Conservation (phyloP, 192 early-diverging fungal species). For the Coemansia sp. region DNA sequence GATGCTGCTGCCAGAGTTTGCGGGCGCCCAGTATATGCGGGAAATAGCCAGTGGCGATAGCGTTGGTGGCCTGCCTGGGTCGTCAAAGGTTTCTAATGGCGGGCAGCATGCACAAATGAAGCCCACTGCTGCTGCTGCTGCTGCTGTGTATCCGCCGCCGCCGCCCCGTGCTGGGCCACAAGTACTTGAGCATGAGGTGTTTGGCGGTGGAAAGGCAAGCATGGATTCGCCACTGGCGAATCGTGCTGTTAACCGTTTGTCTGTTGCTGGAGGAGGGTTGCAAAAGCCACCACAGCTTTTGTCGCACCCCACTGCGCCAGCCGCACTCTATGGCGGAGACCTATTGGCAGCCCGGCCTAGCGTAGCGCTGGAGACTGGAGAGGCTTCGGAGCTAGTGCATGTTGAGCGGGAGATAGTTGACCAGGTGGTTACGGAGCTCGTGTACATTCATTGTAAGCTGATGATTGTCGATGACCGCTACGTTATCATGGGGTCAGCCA, state of each 20-base stretch:
- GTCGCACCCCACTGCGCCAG: slow-evolving; percentile 19
- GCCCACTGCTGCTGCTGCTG: neutral
- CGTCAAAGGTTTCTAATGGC: neutral
- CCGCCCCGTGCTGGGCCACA: slow-evolving; percentile 24
- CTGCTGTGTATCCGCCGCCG: slow-evolving; percentile 24
- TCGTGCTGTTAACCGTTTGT: neutral
- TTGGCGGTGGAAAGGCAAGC: slow-evolving; percentile 12
- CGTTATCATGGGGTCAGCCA: slow-evolving; percentile 83
- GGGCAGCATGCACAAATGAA: neutral
- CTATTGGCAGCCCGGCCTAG: neutral
- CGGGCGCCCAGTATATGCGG: slow-evolving; percentile 44
- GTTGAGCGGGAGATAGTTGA: slow-evolving; percentile 37
- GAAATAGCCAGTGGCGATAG: slow-evolving; percentile 12
- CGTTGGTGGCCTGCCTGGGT: neutral
- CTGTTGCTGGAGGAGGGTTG: neutral
- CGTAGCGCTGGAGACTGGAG: neutral
- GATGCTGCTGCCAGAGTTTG: slow-evolving; percentile 31
- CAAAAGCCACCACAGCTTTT: slow-evolving; percentile 6
- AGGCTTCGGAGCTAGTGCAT: slow-evolving; percentile 10
- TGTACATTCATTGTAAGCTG: slow-evolving; percentile 86
- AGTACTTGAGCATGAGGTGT: slow-evolving; percentile 44
- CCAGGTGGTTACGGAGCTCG: slow-evolving; percentile 69
- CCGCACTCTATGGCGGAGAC: slow-evolving; percentile 4
- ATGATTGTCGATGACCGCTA: slow-evolving; percentile 85
- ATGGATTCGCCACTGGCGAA: neutral